Percentiles rank a stretch among this genome's conserved stretches.
phyloP scores from a whole-genome alignment of 1,139 yeast species.

The Candida sp. region DNA sequence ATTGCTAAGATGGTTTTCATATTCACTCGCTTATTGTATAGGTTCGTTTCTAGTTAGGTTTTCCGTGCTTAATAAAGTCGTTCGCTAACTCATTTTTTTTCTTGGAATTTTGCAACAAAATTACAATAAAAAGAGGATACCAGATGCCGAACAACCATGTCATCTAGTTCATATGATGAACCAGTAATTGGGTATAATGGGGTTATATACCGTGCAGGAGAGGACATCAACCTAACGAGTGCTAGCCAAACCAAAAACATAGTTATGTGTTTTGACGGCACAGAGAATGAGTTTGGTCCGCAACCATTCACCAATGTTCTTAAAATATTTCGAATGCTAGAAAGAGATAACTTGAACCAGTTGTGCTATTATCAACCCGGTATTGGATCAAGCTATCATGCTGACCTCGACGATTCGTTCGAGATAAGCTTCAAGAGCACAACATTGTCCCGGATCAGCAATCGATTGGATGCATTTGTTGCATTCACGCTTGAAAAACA shows the following conservation, averaged over 20 bases:
- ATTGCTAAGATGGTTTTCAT: neutral
- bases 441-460: slow-evolving; percentile 18
- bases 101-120: slow-evolving; percentile 7
- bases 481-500: slow-evolving; percentile 60
- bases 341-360: slow-evolving; percentile 45
- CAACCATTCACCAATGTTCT: slow-evolving; percentile 59
- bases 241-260: slow-evolving; percentile 15
- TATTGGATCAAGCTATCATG: slow-evolving; percentile 54
- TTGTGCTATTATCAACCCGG: slow-evolving; percentile 72
- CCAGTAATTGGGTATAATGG: slow-evolving; percentile 7
- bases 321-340: slow-evolving; percentile 55
- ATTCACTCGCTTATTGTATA: neutral
- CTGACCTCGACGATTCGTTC: slow-evolving; percentile 26
- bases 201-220: slow-evolving; percentile 5
- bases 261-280: slow-evolving; percentile 67
- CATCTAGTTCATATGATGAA: neutral
- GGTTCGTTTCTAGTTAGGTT: neutral
- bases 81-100: neutral
- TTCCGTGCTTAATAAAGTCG: neutral
- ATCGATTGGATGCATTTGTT: slow-evolving; percentile 48
- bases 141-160: neutral
- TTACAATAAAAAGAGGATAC: neutral
- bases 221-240: neutral
- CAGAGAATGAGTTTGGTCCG: slow-evolving; percentile 61
- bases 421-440: slow-evolving; percentile 22